Base-by-base conservation (phyloP, 306 rosid species). In the Geum urbanum region DNA sequence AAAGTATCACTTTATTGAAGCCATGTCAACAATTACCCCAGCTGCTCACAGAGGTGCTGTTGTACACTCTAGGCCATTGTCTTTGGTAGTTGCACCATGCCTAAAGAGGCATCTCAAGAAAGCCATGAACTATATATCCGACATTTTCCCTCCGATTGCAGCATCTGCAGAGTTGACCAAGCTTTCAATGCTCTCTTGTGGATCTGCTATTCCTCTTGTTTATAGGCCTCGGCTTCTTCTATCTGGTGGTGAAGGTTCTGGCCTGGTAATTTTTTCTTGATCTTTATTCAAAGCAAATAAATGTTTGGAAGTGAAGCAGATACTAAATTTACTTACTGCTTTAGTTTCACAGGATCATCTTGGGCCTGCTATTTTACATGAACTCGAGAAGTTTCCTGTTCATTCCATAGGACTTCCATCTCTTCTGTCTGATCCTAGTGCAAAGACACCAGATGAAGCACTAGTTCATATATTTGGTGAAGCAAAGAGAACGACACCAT, bases 291-390 rank as follows among this genome's bases (percentile, higher is more conserved):
- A 40, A 41, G 79, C 65, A 70, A 53, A 61, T 73, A 43, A 67
- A 58, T 63, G 48, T 69, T 72, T 48, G 49, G 68, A 71, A 64
- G 73, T 76, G 39, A 32, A 75, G 68, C 75, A 68, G 66, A 86
- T 71, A 76, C 88, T 87, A 86, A 88, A 86, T 88, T 72, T 86
- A 94, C 97, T 94, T 88, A 87, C 99, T 87, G 86, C 81, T 87
- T 88, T 90, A 94, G 97, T 88, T 85, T 94, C 79, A 86, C 99
- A 94, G 99, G 99, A 94, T 84, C 99, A 94, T 85, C 86, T 94
- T 83, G 99, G 99, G 72, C 99, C 96, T 72, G 99, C 99, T 43
- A 83, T 94, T 83, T 84, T 94, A 77, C 99, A 94, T 69, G 97
- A 94, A 77, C 84, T 94, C 80, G 99, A 94, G 86, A 94, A 94